A percentile compares a stretch with the other conserved stretches of the same genome.
Evolutionary conservation across 768 basidiomycete genomes (phyloP).

Genomic region (Kwoniella mangroviensis): DNA sequence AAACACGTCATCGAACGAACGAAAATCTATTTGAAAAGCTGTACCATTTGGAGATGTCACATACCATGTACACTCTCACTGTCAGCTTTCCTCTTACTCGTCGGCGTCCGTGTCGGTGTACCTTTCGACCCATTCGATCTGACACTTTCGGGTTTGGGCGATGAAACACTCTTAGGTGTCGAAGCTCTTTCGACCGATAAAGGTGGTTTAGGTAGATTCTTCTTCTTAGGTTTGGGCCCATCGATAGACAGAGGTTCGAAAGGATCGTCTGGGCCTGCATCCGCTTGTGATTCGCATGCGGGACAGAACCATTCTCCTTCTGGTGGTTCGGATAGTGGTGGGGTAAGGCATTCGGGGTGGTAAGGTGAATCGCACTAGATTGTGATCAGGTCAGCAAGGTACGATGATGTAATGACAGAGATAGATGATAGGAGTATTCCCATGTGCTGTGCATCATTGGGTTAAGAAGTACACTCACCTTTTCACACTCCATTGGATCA

Average conservation of each 20-base stretch:
- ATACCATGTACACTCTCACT: conserved; percentile 18
- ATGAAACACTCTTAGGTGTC: not conserved
- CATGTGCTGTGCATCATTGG: not conserved
- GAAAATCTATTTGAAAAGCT: not conserved
- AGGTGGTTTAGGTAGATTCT: not conserved
- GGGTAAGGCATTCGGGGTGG: conserved; percentile 78
- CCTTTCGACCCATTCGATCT: conserved; percentile 1
- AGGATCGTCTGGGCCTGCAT: conserved; percentile 19
- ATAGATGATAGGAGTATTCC: not conserved
- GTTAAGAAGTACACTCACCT: conserved; percentile 62
- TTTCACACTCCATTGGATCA: conserved; percentile 83
- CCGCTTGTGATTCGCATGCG: conserved; percentile 61
- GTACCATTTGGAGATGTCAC: not conserved
- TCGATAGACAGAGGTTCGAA: conserved; percentile 14
- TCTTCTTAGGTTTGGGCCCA: conserved; percentile 16
- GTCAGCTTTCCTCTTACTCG: conserved; percentile 4
- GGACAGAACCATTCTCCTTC: conserved; percentile 88
- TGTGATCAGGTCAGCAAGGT: not conserved
- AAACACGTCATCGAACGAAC: not conserved
- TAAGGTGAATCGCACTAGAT: conserved; percentile 84
- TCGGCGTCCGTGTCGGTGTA: conserved; percentile 14
- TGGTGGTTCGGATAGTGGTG: conserved; percentile 76
- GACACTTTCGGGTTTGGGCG: conserved; percentile 6
- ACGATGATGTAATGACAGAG: too few species aligned
- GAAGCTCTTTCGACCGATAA: not conserved